Conservation (phyloP, 2,329 filamentous ascomycete species). For the Claviceps sorghi region DNA sequence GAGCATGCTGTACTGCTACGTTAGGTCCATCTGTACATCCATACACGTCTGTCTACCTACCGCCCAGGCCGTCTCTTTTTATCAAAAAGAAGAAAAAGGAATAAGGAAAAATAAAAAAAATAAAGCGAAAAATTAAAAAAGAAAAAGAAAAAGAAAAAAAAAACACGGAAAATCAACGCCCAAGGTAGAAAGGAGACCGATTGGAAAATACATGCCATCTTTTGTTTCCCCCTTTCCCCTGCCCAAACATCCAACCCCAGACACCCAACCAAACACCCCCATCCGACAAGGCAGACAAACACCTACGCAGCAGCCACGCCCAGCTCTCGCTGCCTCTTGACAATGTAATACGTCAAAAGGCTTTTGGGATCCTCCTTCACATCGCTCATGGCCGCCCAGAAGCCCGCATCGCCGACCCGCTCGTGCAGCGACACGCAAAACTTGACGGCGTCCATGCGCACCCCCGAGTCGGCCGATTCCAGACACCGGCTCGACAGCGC, state of each 20-base stretch:
- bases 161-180: no score
- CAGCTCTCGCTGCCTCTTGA: constrained; percentile 49
- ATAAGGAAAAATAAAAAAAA: background rate
- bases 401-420: constrained; percentile 41
- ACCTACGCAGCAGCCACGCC: background rate
- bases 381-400: constrained; percentile 53
- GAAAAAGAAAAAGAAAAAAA: background rate
- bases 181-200: no score
- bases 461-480: constrained; percentile 45
- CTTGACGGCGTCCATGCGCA: constrained; percentile 63
- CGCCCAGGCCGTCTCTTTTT: no score
- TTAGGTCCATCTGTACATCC: no score
- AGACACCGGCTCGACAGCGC: constrained; percentile 40
- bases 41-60: no score
- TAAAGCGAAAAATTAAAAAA: no score
- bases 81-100: background rate
- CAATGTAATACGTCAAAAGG: constrained; percentile 68
- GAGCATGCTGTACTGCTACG: no score
- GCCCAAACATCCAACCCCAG: no score
- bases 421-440: constrained; percentile 60
- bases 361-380: constrained; percentile 61
- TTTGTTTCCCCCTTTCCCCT: background rate
- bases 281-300: no score
- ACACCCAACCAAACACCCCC: no score
- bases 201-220: background rate